Evolutionary conservation across 345 rosid species (phyloP).

Genomic region (Lumnitzera racemosa): DNA sequence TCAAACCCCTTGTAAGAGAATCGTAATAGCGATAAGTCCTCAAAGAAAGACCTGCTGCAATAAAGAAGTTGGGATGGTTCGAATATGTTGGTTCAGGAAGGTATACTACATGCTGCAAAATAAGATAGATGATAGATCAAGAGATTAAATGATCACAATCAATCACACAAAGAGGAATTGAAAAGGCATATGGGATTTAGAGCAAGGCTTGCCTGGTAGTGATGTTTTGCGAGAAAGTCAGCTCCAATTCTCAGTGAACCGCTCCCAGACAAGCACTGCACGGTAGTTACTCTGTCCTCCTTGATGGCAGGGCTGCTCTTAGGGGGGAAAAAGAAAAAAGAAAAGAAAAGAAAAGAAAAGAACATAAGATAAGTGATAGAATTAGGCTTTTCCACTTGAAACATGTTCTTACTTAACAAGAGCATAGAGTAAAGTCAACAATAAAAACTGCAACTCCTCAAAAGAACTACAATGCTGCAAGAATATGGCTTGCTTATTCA

Average conservation of each 20-base stretch:
- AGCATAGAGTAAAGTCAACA: no score
- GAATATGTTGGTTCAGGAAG: conserved; percentile 28
- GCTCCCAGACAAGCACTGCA: conserved; percentile 31
- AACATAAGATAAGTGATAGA: conserved; percentile 2
- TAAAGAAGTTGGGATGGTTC: conserved; percentile 39
- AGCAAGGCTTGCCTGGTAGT: conserved; percentile 15
- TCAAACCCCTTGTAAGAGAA: conserved; percentile 29
- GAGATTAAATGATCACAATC: conserved; percentile 1
- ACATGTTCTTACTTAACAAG: no score
- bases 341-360: neutral
- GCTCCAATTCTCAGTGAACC: conserved; percentile 33
- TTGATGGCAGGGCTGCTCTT: conserved; percentile 21
- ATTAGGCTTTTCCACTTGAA: neutral
- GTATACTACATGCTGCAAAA: conserved; percentile 31
- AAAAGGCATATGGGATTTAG: neutral
- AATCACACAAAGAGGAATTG: neutral
- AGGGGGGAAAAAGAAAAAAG: neutral
- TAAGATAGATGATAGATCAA: neutral
- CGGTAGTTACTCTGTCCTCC: conserved; percentile 33
- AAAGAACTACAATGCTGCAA: no score
- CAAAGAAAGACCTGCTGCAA: conserved; percentile 23
- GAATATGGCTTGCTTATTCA: no score
- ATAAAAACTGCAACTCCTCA: no score
- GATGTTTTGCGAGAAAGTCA: conserved; percentile 29
- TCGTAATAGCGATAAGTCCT: conserved; percentile 42